A percentile compares a stretch with the other conserved stretches of the same genome.
These are phyloP conservation scores for Fusarium siculi DNA, from an alignment of 2,329 filamentous ascomycete genomes.

Conservation along the genomic window DNA sequence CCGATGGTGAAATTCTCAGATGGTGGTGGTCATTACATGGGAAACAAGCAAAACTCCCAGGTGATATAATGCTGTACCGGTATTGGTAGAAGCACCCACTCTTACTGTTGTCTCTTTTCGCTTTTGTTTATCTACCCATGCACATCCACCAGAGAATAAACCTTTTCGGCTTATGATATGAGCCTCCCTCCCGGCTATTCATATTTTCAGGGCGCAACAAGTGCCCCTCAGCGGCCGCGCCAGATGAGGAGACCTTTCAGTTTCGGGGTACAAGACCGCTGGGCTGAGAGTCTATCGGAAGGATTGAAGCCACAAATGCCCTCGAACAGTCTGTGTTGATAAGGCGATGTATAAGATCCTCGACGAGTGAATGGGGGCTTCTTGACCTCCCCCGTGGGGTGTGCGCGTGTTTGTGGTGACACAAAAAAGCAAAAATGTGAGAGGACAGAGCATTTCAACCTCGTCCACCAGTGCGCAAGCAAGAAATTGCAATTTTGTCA, in stretches of 20 bases:
- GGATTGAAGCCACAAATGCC: constrained; percentile 25
- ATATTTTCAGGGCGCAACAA: constrained; percentile 7
- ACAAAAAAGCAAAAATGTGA: constrained; percentile 25
- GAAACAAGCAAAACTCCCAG: constrained; percentile 22
- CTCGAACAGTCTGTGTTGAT: neutral
- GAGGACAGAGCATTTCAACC: constrained; percentile 2
- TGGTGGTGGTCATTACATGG: constrained; percentile 36
- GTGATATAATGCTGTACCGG: constrained; percentile 16
- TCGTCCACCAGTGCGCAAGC: neutral
- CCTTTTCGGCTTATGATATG: constrained; percentile 1
- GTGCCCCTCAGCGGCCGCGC: constrained; percentile 10
- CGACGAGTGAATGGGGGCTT: neutral
- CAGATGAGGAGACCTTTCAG: constrained; percentile 2
- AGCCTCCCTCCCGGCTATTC: constrained; percentile 7
- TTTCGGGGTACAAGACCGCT: constrained; percentile 15
- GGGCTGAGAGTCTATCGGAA: constrained; percentile 27
- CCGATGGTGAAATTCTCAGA: constrained; percentile 33
- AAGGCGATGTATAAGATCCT: constrained; percentile 18
- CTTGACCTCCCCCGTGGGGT: constrained; percentile 20
- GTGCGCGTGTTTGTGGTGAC: constrained; percentile 16
- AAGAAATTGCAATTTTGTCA: neutral
- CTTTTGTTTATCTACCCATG: constrained; percentile 7
- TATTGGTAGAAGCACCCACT: constrained; percentile 11
- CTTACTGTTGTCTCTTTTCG: constrained; percentile 22
- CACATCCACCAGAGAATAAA: neutral